These are phyloP conservation scores for Scopulariopsis brevicaulis DNA, from an alignment of 2,329 filamentous ascomycete species.

Conservation along the genomic window DNA sequence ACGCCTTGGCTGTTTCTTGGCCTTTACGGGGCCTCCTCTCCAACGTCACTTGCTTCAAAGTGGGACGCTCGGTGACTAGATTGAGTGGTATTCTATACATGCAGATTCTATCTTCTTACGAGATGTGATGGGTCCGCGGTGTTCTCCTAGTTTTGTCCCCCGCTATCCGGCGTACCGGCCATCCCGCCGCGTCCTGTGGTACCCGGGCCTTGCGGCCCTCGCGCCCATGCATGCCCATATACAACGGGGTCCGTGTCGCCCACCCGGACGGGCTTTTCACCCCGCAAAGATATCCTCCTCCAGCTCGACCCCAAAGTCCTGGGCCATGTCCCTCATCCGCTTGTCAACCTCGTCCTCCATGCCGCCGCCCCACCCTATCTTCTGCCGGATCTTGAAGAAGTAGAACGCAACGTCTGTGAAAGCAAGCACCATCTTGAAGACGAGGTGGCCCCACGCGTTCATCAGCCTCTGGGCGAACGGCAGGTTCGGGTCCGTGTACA, in stretches of 20 bases:
- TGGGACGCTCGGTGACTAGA: background rate
- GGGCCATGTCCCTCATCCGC: constrained; percentile 57
- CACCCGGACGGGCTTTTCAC: constrained; percentile 21
- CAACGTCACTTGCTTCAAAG: background rate
- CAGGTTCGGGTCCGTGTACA: constrained; percentile 64
- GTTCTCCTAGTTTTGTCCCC: background rate
- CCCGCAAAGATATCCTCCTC: constrained; percentile 85
- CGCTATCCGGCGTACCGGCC: background rate
- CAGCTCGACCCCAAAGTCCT: constrained; percentile 79
- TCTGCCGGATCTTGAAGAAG: constrained; percentile 66
- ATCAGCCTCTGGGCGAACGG: constrained; percentile 48
- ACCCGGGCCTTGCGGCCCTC: background rate
- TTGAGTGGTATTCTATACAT: background rate
- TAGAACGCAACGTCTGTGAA: constrained; percentile 75
- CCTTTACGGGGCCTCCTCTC: background rate
- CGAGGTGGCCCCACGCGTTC: constrained; percentile 64
- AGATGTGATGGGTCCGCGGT: background rate
- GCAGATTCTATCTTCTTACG: background rate
- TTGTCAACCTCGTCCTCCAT: constrained; percentile 94
- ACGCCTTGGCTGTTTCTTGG: background rate
- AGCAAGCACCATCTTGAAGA: constrained; percentile 72
- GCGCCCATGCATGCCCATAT: background rate
- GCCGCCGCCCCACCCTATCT: constrained; percentile 63
- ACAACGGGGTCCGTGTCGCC: no score
- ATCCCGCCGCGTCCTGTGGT: background rate